Percentiles rank a stretch among this genome's conserved stretches.
phyloP scores from a whole-genome alignment of 192 early-diverging fungal species.

The Globomyces pollinis-pini region DNA sequence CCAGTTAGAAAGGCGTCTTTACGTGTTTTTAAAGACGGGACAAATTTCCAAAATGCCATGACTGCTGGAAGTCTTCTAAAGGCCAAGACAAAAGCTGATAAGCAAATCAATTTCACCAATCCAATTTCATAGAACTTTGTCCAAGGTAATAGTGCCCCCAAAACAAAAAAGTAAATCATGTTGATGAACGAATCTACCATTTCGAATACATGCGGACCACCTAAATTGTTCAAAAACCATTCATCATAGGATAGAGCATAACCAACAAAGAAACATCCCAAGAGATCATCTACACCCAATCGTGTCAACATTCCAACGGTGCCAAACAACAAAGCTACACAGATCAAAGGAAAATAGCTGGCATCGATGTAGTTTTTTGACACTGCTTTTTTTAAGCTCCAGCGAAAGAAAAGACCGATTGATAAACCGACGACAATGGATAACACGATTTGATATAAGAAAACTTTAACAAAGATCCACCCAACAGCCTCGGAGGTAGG shows the following conservation, averaged over 20 bases:
- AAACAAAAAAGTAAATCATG: slow-evolving; percentile 69
- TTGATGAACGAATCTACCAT: slow-evolving; percentile 83
- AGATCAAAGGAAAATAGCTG: slow-evolving; percentile 73
- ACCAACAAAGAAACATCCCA: slow-evolving; percentile 40
- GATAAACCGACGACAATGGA: slow-evolving; percentile 63
- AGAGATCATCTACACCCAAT: slow-evolving; percentile 57
- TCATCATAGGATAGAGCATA: slow-evolving; percentile 51
- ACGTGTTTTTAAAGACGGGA: slow-evolving; percentile 53
- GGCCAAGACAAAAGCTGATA: slow-evolving; percentile 57
- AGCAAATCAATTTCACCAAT: slow-evolving; percentile 48
- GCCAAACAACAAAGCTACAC: slow-evolving; percentile 58
- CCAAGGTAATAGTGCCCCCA: slow-evolving; percentile 20
- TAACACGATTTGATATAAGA: slow-evolving; percentile 70
- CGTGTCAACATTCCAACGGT: background rate
- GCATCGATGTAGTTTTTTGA: slow-evolving; percentile 74
- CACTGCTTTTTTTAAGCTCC: slow-evolving; percentile 60
- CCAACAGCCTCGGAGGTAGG: slow-evolving; percentile 56
- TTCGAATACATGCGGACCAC: slow-evolving; percentile 81
- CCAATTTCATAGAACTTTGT: slow-evolving; percentile 37
- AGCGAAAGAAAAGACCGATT: slow-evolving; percentile 62
- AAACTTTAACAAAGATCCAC: slow-evolving; percentile 68
- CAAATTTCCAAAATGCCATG: slow-evolving; percentile 50
- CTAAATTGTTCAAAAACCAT: slow-evolving; percentile 79
- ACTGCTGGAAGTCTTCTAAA: slow-evolving; percentile 68
- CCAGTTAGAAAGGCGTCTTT: slow-evolving; percentile 73